Evolutionary conservation across 208 protist genomes (phyloP).

Genomic region (Trypanosomatidae sp.): DNA sequence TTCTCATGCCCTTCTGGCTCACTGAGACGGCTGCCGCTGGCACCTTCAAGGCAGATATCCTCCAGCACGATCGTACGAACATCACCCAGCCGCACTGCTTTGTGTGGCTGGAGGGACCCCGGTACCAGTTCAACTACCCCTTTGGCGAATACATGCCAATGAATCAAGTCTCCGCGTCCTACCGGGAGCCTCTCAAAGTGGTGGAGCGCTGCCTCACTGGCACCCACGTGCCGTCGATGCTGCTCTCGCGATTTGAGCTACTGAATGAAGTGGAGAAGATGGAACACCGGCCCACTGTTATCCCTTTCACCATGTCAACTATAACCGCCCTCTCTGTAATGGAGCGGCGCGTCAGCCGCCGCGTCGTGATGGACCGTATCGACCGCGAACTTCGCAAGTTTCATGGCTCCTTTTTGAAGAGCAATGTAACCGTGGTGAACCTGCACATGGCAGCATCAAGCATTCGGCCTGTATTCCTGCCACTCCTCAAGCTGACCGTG

Average conservation of each 20-base stretch:
- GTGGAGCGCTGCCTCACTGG: constrained; percentile 74
- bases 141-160: constrained; percentile 81
- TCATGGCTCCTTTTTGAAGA: constrained; percentile 82
- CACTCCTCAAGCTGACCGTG: constrained; percentile 70
- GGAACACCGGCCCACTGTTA: constrained; percentile 49
- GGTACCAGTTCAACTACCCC: constrained; percentile 87
- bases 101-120: constrained; percentile 81
- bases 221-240: constrained; percentile 88
- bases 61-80: constrained; percentile 77
- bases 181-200: constrained; percentile 65
- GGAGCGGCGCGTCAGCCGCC: constrained; percentile 66
- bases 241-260: constrained; percentile 87
- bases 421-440: constrained; percentile 67
- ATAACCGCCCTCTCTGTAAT: constrained; percentile 77
- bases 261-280: constrained; percentile 75
- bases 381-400: constrained; percentile 85
- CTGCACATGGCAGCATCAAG: constrained; percentile 60
- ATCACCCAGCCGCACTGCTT: constrained; percentile 79
- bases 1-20: constrained; percentile 90
- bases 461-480: constrained; percentile 85
- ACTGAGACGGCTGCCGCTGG: constrained; percentile 63
- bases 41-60: constrained; percentile 73
- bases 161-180: constrained; percentile 87
- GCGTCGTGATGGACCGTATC: constrained; percentile 63
- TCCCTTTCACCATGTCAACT: constrained; percentile 90